These are phyloP conservation scores for Dalbergia cochinchinensis DNA, from an alignment of 306 rosid species.

Conservation along the genomic window DNA sequence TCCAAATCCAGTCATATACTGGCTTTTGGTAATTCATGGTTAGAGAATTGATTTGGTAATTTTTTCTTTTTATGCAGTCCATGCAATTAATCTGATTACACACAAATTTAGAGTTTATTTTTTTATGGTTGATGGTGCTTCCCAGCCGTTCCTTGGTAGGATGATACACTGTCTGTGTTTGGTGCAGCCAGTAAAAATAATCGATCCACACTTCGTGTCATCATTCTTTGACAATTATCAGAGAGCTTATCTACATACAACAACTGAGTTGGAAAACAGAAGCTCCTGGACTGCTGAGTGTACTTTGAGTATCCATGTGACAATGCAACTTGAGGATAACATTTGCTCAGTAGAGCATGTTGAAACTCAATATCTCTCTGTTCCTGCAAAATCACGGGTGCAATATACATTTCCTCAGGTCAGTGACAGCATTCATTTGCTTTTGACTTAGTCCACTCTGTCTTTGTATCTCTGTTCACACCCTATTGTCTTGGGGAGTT, in stretches of 20 bases:
- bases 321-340: conserved; percentile 71
- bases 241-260: conserved; percentile 80
- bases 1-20: conserved; percentile 27
- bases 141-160: conserved; percentile 35
- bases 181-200: conserved; percentile 89
- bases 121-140: conserved; percentile 36
- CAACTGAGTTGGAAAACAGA: conserved; percentile 83
- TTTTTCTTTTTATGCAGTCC: conserved; percentile 39
- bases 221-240: conserved; percentile 79
- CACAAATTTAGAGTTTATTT: conserved; percentile 28
- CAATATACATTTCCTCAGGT: conserved; percentile 90
- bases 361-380: conserved; percentile 65
- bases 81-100: conserved; percentile 24
- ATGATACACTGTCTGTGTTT: conserved; percentile 48
- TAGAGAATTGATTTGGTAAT: conserved; percentile 15
- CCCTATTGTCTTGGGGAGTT: conserved; percentile 25
- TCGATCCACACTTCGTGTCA: conserved; percentile 95
- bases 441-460: conserved; percentile 20
- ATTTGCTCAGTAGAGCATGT: conserved; percentile 79
- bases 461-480: neutral
- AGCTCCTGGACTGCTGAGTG: conserved; percentile 78
- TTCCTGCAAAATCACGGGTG: conserved; percentile 72
- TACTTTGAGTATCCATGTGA: conserved; percentile 83
- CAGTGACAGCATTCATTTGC: conserved; percentile 46
- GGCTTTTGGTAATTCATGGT: conserved; percentile 14